A percentile compares a stretch with the other conserved stretches of the same genome.
phyloP scores from a whole-genome alignment of 202 grass and related monocot genomes.

The Saccharum hybrid region DNA sequence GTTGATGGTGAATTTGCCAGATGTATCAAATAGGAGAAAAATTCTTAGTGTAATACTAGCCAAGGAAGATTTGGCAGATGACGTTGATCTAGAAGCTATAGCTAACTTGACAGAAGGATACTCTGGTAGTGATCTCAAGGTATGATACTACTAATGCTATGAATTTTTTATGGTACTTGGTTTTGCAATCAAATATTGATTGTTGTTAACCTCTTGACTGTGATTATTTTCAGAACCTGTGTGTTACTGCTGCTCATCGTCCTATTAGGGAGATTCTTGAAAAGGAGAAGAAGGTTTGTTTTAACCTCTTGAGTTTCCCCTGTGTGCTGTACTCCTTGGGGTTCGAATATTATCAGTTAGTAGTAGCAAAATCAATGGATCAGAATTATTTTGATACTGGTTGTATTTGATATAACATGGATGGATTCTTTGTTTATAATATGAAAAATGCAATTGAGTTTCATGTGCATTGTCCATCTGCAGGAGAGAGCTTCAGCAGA shows the following conservation, averaged over 20 bases:
- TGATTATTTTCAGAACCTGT: constrained; percentile 77
- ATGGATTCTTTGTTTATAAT: constrained; percentile 15
- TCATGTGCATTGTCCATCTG: constrained; percentile 36
- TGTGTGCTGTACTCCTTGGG: not conserved
- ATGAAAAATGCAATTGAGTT: constrained; percentile 30
- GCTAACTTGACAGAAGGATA: constrained; percentile 94
- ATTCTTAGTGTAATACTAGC: constrained; percentile 88
- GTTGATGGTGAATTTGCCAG: constrained; percentile 99
- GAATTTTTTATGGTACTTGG: constrained; percentile 1
- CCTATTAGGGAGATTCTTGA: constrained; percentile 94
- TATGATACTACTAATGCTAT: constrained; percentile 28
- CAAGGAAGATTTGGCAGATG: constrained; percentile 86
- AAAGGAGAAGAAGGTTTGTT: constrained; percentile 92
- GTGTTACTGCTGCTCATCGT: constrained; percentile 88
- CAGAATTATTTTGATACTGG: not conserved
- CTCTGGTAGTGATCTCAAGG: constrained; percentile 98
- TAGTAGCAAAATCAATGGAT: constrained; percentile 21
- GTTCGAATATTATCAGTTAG: not conserved
- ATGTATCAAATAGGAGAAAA: constrained; percentile 91
- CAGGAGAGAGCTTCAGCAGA: constrained; percentile 76
- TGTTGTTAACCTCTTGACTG: constrained; percentile 12
- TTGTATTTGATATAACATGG: constrained; percentile 11
- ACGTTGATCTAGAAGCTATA: constrained; percentile 80
- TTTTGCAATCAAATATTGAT: constrained; percentile 25
- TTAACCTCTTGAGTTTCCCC: not conserved